phyloP scores from a whole-genome alignment of 495 filamentous ascomycete genomes.

The Cudoniella acicularis region DNA sequence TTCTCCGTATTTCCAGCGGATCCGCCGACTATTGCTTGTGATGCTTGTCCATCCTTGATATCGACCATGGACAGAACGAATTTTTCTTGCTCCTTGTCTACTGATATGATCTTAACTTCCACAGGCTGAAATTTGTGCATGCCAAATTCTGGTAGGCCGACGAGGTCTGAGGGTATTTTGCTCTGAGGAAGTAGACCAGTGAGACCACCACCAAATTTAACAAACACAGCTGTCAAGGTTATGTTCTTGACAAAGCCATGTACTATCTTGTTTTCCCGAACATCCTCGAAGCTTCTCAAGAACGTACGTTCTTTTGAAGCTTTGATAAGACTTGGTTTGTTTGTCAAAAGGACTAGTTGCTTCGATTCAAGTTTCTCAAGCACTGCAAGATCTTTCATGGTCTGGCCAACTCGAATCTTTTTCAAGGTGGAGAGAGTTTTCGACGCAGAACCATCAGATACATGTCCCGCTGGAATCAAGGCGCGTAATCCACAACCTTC shows the following conservation, averaged over 20 bases:
- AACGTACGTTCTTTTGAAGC: constrained; percentile 63
- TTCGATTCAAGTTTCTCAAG: constrained; percentile 73
- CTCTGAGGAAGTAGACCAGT: constrained; percentile 75
- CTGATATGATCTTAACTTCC: constrained; percentile 60
- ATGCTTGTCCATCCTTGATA: constrained; percentile 30
- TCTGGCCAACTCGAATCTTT: constrained; percentile 77
- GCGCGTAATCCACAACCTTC: constrained; percentile 68
- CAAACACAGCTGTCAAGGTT: constrained; percentile 70
- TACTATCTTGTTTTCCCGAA: constrained; percentile 62
- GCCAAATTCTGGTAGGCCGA: constrained; percentile 69
- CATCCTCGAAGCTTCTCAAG: constrained; percentile 61
- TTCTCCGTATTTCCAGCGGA: constrained; percentile 31
- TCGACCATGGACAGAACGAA: constrained; percentile 60
- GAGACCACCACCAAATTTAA: constrained; percentile 75
- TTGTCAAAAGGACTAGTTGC: constrained; percentile 67
- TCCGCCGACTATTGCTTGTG: not conserved
- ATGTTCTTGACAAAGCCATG: constrained; percentile 84
- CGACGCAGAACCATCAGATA: constrained; percentile 72
- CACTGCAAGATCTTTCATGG: constrained; percentile 75
- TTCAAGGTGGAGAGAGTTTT: constrained; percentile 73
- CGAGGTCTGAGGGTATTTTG: constrained; percentile 63
- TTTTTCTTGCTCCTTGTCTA: constrained; percentile 53
- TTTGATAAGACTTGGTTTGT: constrained; percentile 77
- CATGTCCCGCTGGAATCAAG: constrained; percentile 67
- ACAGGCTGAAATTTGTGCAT: constrained; percentile 69